Base-by-base conservation (phyloP, 768 basidiomycete species). In the Cyathus striatus region DNA sequence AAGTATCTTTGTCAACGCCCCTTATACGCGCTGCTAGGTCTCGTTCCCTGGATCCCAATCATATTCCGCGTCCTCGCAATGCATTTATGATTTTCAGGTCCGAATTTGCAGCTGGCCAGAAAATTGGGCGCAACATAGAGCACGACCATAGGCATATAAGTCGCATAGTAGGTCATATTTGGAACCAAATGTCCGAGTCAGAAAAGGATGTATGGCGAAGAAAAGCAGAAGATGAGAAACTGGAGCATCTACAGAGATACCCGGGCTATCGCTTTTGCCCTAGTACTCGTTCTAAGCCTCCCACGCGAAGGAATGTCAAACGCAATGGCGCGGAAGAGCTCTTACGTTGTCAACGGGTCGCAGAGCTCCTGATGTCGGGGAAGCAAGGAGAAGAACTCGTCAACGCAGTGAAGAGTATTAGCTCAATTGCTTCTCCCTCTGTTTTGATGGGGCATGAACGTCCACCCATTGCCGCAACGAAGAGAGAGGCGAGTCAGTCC, bases 1-100 rank as follows among this genome's bases (percentile, higher is more conserved):
- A n/a, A n/a, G n/a, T n/a, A n/a, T n/a, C n/a, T n/a, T n/a, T n/a
- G n/a, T n/a, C n/a, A n/a, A n/a, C n/a, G n/a, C n/a, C n/a, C n/a
- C n/a, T n/a, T n/a, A n/a, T n/a, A n/a, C n/a, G n/a, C n/a, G n/a
- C n/a, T n/a, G n/a, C n/a, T n/a, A n/a, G n/a, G n/a, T n/a, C n/a
- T n/a, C n/a, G n/a, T n/a, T n/a, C n/a, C n/a, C n/a, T n/a, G n/a
- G n/a, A n/a, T n/a, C n/a, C n/a, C n/a, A n/a, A 68, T 25, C 81
- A 81, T 56, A 76, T 90, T 26, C 81, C 80, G 23, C 81, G 90
- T 12, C 90, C 90, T 1, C 74, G 85, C 43, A 94, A 93, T 55
- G 83, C 89, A 7, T 94, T 91, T 70, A 89, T 83, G 69, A 72
- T 82, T 56, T 83, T 75, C 57, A 72, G 80, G 17, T 81, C 76